A percentile compares a stretch with the other conserved stretches of the same genome.
Conservation (phyloP, 108 stramenopile species). For the Hondaea fermentalgiana region DNA sequence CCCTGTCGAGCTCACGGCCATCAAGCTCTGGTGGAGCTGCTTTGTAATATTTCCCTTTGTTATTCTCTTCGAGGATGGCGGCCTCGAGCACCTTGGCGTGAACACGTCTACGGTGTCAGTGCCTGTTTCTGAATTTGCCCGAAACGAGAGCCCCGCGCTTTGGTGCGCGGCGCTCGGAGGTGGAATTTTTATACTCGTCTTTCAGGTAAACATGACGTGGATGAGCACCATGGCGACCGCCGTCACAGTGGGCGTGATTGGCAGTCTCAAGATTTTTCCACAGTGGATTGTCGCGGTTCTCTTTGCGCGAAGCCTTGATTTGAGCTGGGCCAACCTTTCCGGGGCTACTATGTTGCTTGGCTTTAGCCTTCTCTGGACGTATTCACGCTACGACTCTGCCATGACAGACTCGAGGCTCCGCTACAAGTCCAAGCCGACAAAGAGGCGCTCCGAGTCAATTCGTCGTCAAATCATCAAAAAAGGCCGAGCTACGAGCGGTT, state of each 20-base stretch:
- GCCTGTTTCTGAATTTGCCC: neutral
- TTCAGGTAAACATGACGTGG: conserved; percentile 39
- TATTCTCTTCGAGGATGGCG: conserved; percentile 20
- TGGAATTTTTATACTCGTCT: conserved; percentile 26
- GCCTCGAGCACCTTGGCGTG: neutral
- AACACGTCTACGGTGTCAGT: neutral
- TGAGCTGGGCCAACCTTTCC: neutral
- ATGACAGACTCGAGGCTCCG: neutral
- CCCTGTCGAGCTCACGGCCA: conserved; percentile 34
- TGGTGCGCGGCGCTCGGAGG: conserved; percentile 28
- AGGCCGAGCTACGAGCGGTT: too few relatives aligned
- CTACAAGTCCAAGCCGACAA: neutral
- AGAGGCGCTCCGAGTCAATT: neutral
- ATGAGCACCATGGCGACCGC: conserved; percentile 29
- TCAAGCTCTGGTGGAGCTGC: conserved; percentile 24
- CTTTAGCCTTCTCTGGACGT: neutral
- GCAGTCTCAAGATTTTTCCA: conserved; percentile 37
- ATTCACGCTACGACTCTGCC: neutral
- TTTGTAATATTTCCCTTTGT: conserved; percentile 25
- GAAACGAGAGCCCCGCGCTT: neutral
- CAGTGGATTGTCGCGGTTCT: conserved; percentile 34
- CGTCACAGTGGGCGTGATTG: conserved; percentile 35
- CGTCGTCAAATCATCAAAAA: neutral
- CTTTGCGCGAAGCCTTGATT: neutral
- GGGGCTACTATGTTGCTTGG: neutral